phyloP scores from a whole-genome alignment of 768 basidiomycete genomes.

The Cyclocybe cylindracea region DNA sequence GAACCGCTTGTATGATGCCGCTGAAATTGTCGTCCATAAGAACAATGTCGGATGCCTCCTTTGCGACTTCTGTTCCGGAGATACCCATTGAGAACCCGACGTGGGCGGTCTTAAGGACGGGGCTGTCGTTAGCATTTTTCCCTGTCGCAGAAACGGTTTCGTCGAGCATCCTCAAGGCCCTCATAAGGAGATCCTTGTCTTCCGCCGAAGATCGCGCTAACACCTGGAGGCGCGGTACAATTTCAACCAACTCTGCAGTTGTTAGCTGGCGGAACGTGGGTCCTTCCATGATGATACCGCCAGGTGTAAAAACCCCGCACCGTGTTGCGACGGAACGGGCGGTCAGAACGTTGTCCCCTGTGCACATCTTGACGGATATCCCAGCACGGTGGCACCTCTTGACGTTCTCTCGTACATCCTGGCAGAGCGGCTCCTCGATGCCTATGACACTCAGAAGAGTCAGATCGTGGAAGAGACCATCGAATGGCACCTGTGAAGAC shows the following conservation, averaged over 20 bases:
- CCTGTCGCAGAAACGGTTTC: slow-evolving; percentile 96
- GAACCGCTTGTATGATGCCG: slow-evolving; percentile 95
- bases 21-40: slow-evolving; percentile 98
- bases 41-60: slow-evolving; percentile 98
- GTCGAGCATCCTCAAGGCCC: slow-evolving; percentile 83
- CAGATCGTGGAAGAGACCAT: slow-evolving; percentile 69
- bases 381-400: slow-evolving; percentile 85
- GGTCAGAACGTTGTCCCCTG: slow-evolving; percentile 94
- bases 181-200: slow-evolving; percentile 93
- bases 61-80: slow-evolving; percentile 96
- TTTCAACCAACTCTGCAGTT: slow-evolving; percentile 71
- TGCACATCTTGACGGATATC: slow-evolving; percentile 96
- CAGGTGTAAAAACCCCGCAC: slow-evolving; percentile 92
- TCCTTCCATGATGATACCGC: slow-evolving; percentile 98
- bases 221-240: slow-evolving; percentile 94
- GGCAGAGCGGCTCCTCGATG: slow-evolving; percentile 94
- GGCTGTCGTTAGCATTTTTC: slow-evolving; percentile 97
- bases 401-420: slow-evolving; percentile 88
- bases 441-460: slow-evolving; percentile 90
- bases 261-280: slow-evolving; percentile 85
- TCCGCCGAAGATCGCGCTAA: slow-evolving; percentile 97
- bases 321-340: slow-evolving; percentile 97
- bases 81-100: slow-evolving; percentile 98
- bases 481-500: slow-evolving; percentile 59
- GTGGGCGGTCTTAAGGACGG: slow-evolving; percentile 91